Percentiles rank a stretch among this genome's conserved stretches.
phyloP scores from a whole-genome alignment of 108 stramenopile species.

The Phaeodactylum tricornutum region DNA sequence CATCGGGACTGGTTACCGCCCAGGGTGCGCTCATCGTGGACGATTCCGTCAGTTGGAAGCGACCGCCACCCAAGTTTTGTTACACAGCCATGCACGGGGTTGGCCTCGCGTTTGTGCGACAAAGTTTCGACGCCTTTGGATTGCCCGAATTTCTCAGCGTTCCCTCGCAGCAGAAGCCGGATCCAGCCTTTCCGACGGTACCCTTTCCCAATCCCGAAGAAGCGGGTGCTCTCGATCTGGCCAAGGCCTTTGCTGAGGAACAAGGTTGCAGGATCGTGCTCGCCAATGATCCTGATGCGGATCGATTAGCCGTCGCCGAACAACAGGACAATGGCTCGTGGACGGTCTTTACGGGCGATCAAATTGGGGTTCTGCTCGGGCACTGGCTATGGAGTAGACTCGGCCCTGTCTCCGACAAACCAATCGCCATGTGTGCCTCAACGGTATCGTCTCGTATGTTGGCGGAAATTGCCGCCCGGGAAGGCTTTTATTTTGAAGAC shows the following conservation, averaged over 20 bases:
- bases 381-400: conserved; percentile 78
- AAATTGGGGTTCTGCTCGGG: conserved; percentile 90
- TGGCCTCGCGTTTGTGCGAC: conserved; percentile 58
- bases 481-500: conserved; percentile 91
- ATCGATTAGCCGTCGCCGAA: conserved; percentile 94
- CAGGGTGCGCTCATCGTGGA: conserved; percentile 3
- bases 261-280: conserved; percentile 71
- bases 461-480: conserved; percentile 59
- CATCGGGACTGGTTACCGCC: conserved; percentile 49
- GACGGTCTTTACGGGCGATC: conserved; percentile 92
- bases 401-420: conserved; percentile 35
- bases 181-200: conserved; percentile 91
- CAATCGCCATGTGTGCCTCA: conserved; percentile 86
- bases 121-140: conserved; percentile 62
- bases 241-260: conserved; percentile 61
- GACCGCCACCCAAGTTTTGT: conserved; percentile 37
- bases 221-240: conserved; percentile 86
- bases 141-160: conserved; percentile 70
- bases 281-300: conserved; percentile 98
- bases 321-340: conserved; percentile 51
- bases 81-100: conserved; percentile 99
- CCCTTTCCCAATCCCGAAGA: conserved; percentile 97
- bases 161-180: conserved; percentile 71
- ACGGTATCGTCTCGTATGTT: conserved; percentile 94
- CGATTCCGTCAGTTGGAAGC: not conserved